Percentiles rank a stretch among this genome's conserved stretches.
Evolutionary conservation across 2,329 filamentous ascomycete species (phyloP).

Genomic region (Hypoxylon sp.): DNA sequence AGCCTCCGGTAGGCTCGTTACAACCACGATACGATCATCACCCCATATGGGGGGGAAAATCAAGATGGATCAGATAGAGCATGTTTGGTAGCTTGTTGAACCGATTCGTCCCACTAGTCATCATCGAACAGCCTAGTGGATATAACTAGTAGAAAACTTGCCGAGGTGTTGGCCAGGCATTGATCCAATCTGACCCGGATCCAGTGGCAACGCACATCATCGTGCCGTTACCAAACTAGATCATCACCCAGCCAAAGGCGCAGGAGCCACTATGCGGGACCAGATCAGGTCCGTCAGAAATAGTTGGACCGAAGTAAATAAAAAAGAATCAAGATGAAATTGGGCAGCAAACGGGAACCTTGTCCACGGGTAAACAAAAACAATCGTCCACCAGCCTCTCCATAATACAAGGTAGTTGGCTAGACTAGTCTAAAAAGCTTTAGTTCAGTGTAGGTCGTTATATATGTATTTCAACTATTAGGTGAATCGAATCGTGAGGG

Average conservation of each 20-base stretch:
- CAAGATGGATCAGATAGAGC: conserved; percentile 31
- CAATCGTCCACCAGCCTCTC: conserved; percentile 32
- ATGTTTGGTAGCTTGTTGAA: conserved; percentile 31
- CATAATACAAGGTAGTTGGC: conserved; percentile 9
- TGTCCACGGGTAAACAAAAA: conserved; percentile 37
- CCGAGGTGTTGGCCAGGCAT: conserved; percentile 34
- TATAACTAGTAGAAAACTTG: conserved; percentile 17
- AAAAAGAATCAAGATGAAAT: conserved; percentile 23
- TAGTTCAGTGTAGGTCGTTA: not conserved
- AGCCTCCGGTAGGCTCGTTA: conserved; percentile 32
- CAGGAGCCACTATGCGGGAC: conserved; percentile 45
- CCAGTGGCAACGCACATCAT: conserved; percentile 26
- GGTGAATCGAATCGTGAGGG: not conserved
- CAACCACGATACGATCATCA: conserved; percentile 41
- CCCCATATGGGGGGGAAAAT: conserved; percentile 36
- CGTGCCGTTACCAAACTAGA: conserved; percentile 26
- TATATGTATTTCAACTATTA: not conserved
- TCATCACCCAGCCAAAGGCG: conserved; percentile 53
- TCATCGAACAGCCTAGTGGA: conserved; percentile 21
- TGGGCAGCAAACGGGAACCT: conserved; percentile 35
- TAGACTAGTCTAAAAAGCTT: conserved; percentile 4
- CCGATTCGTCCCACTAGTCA: conserved; percentile 23
- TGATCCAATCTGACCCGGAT: conserved; percentile 24
- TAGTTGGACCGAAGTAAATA: conserved; percentile 33
- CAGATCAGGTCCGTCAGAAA: conserved; percentile 17